Conservation (phyloP, 768 basidiomycete genomes). For the Piloderma croceum region DNA sequence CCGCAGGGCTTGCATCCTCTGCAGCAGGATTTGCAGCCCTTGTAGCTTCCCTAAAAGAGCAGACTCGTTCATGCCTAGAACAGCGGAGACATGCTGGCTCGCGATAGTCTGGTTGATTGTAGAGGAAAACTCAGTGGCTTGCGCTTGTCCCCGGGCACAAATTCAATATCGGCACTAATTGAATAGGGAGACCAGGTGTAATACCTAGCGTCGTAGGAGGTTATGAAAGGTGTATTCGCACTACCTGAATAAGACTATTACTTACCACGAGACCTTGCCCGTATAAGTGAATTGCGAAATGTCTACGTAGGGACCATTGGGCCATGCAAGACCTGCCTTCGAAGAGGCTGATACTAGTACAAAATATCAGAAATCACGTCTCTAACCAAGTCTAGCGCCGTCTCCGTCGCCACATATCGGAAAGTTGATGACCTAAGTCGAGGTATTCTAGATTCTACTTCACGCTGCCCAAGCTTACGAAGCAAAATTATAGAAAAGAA, state of each 20-base stretch:
- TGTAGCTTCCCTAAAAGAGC: slow-evolving; percentile 78
- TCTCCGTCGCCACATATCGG: no score
- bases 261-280: slow-evolving; percentile 48
- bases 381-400: no score
- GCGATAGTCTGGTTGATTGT: slow-evolving; percentile 38
- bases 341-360: slow-evolving; percentile 17
- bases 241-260: background rate
- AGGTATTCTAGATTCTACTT: no score
- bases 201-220: slow-evolving; percentile 55
- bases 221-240: no score
- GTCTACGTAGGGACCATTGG: slow-evolving; percentile 37
- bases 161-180: slow-evolving; percentile 38
- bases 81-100: slow-evolving; percentile 31
- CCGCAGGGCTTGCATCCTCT: slow-evolving; percentile 95
- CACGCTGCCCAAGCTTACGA: no score
- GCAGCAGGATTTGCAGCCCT: slow-evolving; percentile 97
- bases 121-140: slow-evolving; percentile 31
- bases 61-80: slow-evolving; percentile 53
- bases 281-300: slow-evolving; percentile 38
- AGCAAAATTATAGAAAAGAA: slow-evolving; percentile 14
- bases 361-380: no score
- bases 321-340: slow-evolving; percentile 50
- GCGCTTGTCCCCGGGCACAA: slow-evolving; percentile 47
- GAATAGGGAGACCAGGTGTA: slow-evolving; percentile 24
- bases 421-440: no score